phyloP scores from a whole-genome alignment of 129 eudicot species.

The Logfia minima region DNA sequence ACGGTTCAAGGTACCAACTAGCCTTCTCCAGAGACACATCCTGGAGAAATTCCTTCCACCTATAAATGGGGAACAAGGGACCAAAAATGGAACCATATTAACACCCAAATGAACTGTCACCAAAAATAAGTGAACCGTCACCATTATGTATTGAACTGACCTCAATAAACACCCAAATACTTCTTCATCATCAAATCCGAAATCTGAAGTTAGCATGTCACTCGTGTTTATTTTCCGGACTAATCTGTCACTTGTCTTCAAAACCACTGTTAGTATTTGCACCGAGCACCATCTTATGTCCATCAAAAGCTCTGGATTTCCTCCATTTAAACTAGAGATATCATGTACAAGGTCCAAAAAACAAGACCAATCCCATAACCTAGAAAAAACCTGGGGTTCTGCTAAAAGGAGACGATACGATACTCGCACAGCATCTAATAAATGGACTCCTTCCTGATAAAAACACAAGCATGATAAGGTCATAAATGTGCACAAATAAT shows the following conservation, averaged over 20 bases:
- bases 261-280: slow-evolving; percentile 52
- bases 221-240: slow-evolving; percentile 32
- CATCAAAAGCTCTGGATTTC: slow-evolving; percentile 29
- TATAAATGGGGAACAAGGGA: slow-evolving; percentile 29
- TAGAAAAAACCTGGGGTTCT: slow-evolving; percentile 56
- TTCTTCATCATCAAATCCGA: slow-evolving; percentile 48
- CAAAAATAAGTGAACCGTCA: slow-evolving; percentile 1
- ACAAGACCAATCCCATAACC: slow-evolving; percentile 88
- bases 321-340: slow-evolving; percentile 24
- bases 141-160: slow-evolving; percentile 39
- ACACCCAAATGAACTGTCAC: neutral
- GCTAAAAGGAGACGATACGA: slow-evolving; percentile 71
- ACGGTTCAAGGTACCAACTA: slow-evolving; percentile 65
- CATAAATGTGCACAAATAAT: slow-evolving; percentile 9
- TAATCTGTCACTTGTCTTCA: slow-evolving; percentile 51
- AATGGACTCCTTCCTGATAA: slow-evolving; percentile 45
- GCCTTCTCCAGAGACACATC: slow-evolving; percentile 88
- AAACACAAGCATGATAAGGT: slow-evolving; percentile 18
- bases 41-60: slow-evolving; percentile 76
- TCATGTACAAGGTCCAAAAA: slow-evolving; percentile 52
- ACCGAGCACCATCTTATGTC: slow-evolving; percentile 72
- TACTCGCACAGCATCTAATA: slow-evolving; percentile 53
- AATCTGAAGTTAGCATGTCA: slow-evolving; percentile 45
- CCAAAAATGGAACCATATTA: slow-evolving; percentile 9
- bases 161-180: slow-evolving; percentile 66